These are phyloP conservation scores for Arxiozyma heterogenica DNA, from an alignment of 1,139 yeast species.

Conservation along the genomic window DNA sequence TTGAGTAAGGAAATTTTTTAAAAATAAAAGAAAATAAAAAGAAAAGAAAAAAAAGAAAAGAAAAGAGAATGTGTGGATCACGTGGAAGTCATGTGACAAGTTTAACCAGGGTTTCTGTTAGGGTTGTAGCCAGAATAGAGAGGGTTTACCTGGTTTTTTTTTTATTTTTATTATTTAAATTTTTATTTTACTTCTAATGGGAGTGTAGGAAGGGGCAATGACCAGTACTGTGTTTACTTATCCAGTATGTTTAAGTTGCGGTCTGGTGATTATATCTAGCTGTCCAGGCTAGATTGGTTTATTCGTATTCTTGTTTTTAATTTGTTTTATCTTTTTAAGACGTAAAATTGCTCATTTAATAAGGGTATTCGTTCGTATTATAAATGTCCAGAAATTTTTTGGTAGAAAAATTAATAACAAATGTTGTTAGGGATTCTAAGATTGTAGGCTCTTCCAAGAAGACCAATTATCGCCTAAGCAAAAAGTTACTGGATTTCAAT, in stretches of 20 bases:
- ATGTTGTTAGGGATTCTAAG: not conserved
- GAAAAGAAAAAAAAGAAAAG: not conserved
- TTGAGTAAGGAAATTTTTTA: too few species aligned
- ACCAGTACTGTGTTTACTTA: too few species aligned
- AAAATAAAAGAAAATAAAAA: too few species aligned
- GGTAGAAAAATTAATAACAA: not conserved
- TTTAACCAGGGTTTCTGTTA: too few species aligned
- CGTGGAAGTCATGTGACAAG: not conserved
- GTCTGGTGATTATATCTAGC: not conserved
- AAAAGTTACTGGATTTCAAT: not conserved
- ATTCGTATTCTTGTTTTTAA: not conserved
- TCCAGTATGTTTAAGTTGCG: too few species aligned
- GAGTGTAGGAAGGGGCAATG: not conserved
- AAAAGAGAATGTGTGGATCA: not conserved
- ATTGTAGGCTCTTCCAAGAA: not conserved
- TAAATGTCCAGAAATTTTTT: not conserved
- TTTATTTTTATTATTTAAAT: too few species aligned
- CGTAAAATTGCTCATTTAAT: too few species aligned
- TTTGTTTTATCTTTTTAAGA: too few species aligned
- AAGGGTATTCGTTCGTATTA: too few species aligned
- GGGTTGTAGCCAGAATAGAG: too few species aligned
- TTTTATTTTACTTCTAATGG: too few species aligned
- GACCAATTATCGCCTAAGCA: not conserved
- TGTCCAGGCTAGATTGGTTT: not conserved
- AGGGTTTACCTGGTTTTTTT: too few species aligned